phyloP scores from a whole-genome alignment of 495 filamentous ascomycete species.

The Aspergillus taichungensis region DNA sequence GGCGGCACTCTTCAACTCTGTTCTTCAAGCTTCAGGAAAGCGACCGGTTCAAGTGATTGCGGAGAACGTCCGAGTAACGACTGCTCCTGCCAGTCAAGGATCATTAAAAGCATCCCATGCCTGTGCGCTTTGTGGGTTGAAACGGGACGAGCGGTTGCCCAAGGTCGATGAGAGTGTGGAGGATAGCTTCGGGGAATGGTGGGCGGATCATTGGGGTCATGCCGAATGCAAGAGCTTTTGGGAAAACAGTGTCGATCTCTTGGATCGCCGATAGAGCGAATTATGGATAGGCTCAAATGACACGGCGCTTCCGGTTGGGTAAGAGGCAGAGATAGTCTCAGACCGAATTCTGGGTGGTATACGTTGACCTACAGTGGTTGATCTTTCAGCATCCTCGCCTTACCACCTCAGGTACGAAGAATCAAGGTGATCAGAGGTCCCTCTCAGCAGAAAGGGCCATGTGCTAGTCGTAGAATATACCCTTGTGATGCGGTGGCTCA shows the following conservation, averaged over 20 bases:
- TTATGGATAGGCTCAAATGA: not conserved
- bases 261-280: slow-evolving; percentile 53
- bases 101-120: slow-evolving; percentile 60
- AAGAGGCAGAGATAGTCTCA: not conserved
- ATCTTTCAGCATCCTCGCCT: too few species aligned
- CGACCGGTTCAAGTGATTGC: slow-evolving; percentile 57
- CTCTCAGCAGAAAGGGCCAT: too few species aligned
- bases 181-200: slow-evolving; percentile 94
- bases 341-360: too few species aligned
- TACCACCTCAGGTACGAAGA: too few species aligned
- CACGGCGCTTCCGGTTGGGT: not conserved
- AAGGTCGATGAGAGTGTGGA: slow-evolving; percentile 69
- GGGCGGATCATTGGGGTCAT: slow-evolving; percentile 86
- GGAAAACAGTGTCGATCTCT: slow-evolving; percentile 57
- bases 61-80: slow-evolving; percentile 51
- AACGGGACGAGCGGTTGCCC: slow-evolving; percentile 70
- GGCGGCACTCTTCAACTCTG: slow-evolving; percentile 30
- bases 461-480: too few species aligned
- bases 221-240: slow-evolving; percentile 75
- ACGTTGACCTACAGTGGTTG: too few species aligned
- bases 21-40: slow-evolving; percentile 26
- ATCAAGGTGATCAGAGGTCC: too few species aligned
- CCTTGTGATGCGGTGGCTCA: too few species aligned
- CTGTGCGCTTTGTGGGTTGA: slow-evolving; percentile 86
- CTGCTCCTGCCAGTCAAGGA: slow-evolving; percentile 46